phyloP scores from a whole-genome alignment of 2,329 filamentous ascomycete genomes.

The Ceratocystis cacaofunesta region DNA sequence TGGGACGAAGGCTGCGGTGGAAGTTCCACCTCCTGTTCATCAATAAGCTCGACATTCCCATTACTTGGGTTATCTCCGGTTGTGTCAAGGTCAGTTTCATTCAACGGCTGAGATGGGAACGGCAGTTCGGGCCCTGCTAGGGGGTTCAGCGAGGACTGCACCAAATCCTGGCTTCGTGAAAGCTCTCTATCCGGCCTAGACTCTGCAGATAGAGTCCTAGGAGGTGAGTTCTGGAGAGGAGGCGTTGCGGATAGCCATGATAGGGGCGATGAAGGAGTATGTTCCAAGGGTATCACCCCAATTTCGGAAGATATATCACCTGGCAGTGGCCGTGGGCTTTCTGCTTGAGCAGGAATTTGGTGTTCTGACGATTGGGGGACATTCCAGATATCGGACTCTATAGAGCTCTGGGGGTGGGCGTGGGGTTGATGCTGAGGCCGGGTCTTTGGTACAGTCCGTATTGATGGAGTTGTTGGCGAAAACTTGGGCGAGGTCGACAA shows the following conservation, averaged over 20 bases:
- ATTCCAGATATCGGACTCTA: constrained; percentile 12
- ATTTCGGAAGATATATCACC: not conserved
- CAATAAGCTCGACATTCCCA: not conserved
- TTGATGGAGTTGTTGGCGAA: not conserved
- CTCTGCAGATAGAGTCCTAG: not conserved
- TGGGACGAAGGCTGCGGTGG: not conserved
- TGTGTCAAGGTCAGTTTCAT: not conserved
- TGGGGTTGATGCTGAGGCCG: not conserved
- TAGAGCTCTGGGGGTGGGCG: not conserved
- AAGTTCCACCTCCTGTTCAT: not conserved
- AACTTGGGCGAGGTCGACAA: constrained; percentile 1
- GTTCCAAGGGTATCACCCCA: not conserved
- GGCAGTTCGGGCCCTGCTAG: not conserved
- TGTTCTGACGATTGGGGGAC: constrained; percentile 11
- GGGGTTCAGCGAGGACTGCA: not conserved
- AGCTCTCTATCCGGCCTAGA: not conserved
- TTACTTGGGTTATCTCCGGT: not conserved
- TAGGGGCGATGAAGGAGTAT: constrained; percentile 8
- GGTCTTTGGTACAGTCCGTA: not conserved
- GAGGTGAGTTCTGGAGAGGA: constrained; percentile 3
- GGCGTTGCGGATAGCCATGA: constrained; percentile 9
- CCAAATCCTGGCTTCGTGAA: not conserved
- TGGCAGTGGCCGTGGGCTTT: not conserved
- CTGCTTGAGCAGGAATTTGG: not conserved
- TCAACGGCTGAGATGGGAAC: not conserved